These are phyloP conservation scores for Penicillium paxilli DNA, from an alignment of 495 filamentous ascomycete species.

Conservation along the genomic window DNA sequence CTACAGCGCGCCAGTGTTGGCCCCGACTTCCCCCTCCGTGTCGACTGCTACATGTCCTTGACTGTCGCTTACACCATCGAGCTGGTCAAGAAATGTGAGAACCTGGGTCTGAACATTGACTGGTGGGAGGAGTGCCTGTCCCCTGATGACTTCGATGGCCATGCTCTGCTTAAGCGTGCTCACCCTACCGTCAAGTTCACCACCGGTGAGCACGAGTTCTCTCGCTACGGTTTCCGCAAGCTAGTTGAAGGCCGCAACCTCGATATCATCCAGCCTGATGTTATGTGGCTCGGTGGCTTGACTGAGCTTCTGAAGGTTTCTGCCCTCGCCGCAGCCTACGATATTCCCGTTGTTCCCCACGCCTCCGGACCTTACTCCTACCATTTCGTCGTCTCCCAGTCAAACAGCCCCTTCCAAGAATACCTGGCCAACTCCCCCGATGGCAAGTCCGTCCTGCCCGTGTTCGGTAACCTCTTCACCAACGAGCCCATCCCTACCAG, in stretches of 20 bases:
- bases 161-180: conserved; percentile 81
- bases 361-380: conserved; percentile 92
- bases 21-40: conserved; percentile 87
- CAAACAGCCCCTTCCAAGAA: conserved; percentile 91
- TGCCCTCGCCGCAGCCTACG: conserved; percentile 86
- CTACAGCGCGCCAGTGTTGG: conserved; percentile 83
- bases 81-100: conserved; percentile 76
- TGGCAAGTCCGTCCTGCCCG: conserved; percentile 81
- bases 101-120: conserved; percentile 79
- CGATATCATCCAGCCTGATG: conserved; percentile 91
- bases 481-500: conserved; percentile 87
- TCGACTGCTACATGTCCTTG: conserved; percentile 95
- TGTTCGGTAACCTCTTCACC: conserved; percentile 87
- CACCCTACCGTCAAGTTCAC: conserved; percentile 92
- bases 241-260: conserved; percentile 87
- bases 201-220: conserved; percentile 93
- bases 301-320: conserved; percentile 89
- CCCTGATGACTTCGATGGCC: conserved; percentile 88
- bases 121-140: conserved; percentile 96
- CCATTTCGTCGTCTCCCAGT: conserved; percentile 89
- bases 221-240: conserved; percentile 89
- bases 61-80: conserved; percentile 92
- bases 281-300: conserved; percentile 95
- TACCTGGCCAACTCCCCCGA: conserved; percentile 91
- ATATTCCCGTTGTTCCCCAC: conserved; percentile 92